These are phyloP conservation scores for Hypomyces perniciosus DNA, from an alignment of 2,329 filamentous ascomycete species.

Conservation along the genomic window DNA sequence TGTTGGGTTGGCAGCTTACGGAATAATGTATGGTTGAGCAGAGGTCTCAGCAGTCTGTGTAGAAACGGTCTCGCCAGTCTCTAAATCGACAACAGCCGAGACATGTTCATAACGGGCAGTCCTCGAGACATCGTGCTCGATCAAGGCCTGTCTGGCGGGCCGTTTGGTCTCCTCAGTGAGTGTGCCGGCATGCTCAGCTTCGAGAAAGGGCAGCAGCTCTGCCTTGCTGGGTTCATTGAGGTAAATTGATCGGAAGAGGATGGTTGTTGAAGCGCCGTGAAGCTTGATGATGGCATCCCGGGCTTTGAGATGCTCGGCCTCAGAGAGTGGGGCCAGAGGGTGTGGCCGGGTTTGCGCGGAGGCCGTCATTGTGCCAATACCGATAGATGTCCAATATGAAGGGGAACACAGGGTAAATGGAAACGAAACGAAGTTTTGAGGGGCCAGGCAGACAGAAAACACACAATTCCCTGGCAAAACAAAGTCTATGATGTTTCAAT, in stretches of 20 bases:
- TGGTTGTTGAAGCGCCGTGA: slow-evolving; percentile 16
- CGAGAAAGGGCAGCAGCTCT: slow-evolving; percentile 53
- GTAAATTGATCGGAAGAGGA: slow-evolving; percentile 53
- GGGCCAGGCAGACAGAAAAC: no score
- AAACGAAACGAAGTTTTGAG: background rate
- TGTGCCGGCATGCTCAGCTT: slow-evolving; percentile 52
- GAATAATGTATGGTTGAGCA: slow-evolving; percentile 33
- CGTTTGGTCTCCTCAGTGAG: slow-evolving; percentile 37
- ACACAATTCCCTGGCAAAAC: no score
- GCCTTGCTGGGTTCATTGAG: slow-evolving; percentile 57
- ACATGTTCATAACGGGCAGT: slow-evolving; percentile 27
- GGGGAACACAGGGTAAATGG: background rate
- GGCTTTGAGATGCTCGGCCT: slow-evolving; percentile 44
- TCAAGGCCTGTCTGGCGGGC: slow-evolving; percentile 40
- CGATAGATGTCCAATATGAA: background rate
- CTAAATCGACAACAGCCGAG: slow-evolving; percentile 35
- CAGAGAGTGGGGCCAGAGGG: slow-evolving; percentile 44
- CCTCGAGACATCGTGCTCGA: slow-evolving; percentile 39
- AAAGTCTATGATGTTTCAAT: no score
- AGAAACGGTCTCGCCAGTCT: slow-evolving; percentile 24
- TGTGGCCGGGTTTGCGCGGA: slow-evolving; percentile 19
- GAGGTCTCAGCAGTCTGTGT: slow-evolving; percentile 20
- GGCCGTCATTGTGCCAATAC: background rate
- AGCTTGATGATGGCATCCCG: slow-evolving; percentile 38
- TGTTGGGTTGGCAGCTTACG: slow-evolving; percentile 16